phyloP scores from a whole-genome alignment of 108 stramenopile genomes.

The Discostella pseudostelligera region DNA sequence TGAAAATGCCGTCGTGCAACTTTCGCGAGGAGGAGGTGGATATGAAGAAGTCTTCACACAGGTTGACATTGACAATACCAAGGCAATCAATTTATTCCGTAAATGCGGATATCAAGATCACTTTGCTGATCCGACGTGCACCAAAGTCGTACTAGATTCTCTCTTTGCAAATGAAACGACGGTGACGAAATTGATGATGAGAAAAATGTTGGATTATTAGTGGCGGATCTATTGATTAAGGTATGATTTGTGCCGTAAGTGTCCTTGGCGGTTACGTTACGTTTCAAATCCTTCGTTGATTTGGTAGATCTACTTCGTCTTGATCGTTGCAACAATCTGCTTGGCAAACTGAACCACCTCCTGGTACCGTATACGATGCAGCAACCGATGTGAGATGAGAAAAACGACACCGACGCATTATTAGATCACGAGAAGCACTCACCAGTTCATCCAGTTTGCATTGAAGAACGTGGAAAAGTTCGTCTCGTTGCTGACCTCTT shows the following conservation, averaged over 20 bases:
- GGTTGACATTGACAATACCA: slow-evolving; percentile 31
- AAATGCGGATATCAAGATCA: slow-evolving; percentile 22
- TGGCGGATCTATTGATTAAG: too few relatives aligned
- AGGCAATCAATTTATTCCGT: slow-evolving; percentile 25
- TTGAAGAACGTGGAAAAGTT: slow-evolving; percentile 53
- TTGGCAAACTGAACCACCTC: slow-evolving; percentile 1
- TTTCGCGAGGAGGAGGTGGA: slow-evolving; percentile 20
- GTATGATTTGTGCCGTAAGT: too few relatives aligned
- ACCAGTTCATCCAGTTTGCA: slow-evolving; percentile 65
- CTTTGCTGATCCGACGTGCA: slow-evolving; percentile 30
- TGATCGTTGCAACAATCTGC: slow-evolving; percentile 1
- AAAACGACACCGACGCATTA: too few relatives aligned
- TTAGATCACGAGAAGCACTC: slow-evolving; percentile 16
- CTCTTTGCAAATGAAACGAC: slow-evolving; percentile 13
- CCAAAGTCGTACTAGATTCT: slow-evolving; percentile 18
- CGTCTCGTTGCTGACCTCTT: slow-evolving; percentile 54
- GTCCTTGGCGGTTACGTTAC: too few relatives aligned
- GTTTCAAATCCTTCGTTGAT: too few relatives aligned
- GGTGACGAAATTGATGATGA: slow-evolving; percentile 38
- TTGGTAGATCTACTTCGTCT: background rate
- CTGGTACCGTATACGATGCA: background rate
- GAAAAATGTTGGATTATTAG: slow-evolving; percentile 33
- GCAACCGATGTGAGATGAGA: background rate
- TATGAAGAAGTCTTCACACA: slow-evolving; percentile 41
- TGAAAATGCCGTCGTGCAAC: slow-evolving; percentile 24